Conservation (phyloP, 139 green algal species). For the Tetratostichococcus sp. region DNA sequence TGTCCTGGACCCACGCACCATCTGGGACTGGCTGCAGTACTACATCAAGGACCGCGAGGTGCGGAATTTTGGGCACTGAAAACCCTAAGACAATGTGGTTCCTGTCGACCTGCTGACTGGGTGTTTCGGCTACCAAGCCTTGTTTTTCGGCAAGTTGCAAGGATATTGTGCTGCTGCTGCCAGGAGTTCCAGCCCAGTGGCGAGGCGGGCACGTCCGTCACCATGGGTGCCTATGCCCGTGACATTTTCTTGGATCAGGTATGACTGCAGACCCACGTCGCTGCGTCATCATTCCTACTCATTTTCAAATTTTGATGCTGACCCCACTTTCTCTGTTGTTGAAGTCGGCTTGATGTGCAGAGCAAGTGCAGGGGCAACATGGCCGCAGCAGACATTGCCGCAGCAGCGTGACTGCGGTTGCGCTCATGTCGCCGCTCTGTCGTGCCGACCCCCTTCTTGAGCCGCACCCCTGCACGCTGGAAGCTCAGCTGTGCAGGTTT, state of each 20-base stretch:
- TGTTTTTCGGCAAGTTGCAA: not conserved
- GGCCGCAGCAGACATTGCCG: too few relatives aligned
- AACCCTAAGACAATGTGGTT: too few relatives aligned
- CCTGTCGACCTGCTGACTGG: too few relatives aligned
- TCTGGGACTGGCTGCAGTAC: constrained; percentile 81
- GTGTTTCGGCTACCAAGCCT: not conserved
- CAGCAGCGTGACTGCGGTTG: too few relatives aligned
- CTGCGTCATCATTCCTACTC: too few relatives aligned
- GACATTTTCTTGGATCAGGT: constrained; percentile 91
- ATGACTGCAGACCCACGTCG: constrained; percentile 9
- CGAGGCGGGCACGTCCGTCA: constrained; percentile 51
- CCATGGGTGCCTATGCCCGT: constrained; percentile 78
- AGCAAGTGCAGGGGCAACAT: too few relatives aligned
- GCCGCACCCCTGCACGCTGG: not conserved
- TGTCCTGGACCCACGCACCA: constrained; percentile 70
- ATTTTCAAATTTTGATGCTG: too few relatives aligned
- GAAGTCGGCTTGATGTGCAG: too few relatives aligned
- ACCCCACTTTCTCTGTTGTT: too few relatives aligned
- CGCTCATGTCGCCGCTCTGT: too few relatives aligned
- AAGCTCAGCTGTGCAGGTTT: constrained; percentile 1
- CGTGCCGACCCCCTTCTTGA: too few relatives aligned
- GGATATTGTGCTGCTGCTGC: too few relatives aligned
- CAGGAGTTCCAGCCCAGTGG: constrained; percentile 73
- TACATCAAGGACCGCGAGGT: constrained; percentile 87
- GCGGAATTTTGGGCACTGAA: not conserved